These are phyloP conservation scores for Mortierella sp. DNA, from an alignment of 371 early-diverging fungal species.

Conservation along the genomic window DNA sequence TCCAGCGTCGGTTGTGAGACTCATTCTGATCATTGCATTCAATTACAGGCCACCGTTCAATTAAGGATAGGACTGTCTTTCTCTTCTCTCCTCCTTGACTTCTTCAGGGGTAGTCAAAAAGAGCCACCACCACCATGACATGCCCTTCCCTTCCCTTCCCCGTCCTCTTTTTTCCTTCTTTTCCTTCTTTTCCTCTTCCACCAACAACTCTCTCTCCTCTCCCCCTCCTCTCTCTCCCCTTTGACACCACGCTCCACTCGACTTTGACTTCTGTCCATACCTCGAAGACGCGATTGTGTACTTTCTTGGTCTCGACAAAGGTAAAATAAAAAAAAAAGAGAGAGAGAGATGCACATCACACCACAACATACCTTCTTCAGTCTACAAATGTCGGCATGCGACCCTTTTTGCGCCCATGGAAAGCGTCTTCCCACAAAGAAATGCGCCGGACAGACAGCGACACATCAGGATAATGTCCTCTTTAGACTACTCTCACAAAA, in stretches of 20 bases:
- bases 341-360: neutral
- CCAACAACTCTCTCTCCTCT: neutral
- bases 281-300: slow-evolving; percentile 9
- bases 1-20: no score
- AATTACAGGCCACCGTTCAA: neutral
- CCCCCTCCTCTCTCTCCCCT: neutral
- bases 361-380: neutral
- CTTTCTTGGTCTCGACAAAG: slow-evolving; percentile 13
- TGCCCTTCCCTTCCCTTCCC: neutral
- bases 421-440: slow-evolving; percentile 14
- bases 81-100: neutral
- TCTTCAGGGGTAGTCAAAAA: slow-evolving; percentile 3
- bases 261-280: slow-evolving; percentile 11
- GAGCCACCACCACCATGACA: neutral
- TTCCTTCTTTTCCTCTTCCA: neutral
- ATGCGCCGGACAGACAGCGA: slow-evolving; percentile 16
- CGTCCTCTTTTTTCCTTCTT: neutral
- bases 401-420: slow-evolving; percentile 12
- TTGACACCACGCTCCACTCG: neutral
- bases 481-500: neutral
- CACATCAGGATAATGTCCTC: slow-evolving; percentile 6
- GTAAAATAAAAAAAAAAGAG: slow-evolving; percentile 1
- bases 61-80: neutral
- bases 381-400: neutral
- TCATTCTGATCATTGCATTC: neutral